These are phyloP conservation scores for Zopfochytrium polystomum DNA, from an alignment of 371 early-diverging fungal genomes.

Conservation along the genomic window DNA sequence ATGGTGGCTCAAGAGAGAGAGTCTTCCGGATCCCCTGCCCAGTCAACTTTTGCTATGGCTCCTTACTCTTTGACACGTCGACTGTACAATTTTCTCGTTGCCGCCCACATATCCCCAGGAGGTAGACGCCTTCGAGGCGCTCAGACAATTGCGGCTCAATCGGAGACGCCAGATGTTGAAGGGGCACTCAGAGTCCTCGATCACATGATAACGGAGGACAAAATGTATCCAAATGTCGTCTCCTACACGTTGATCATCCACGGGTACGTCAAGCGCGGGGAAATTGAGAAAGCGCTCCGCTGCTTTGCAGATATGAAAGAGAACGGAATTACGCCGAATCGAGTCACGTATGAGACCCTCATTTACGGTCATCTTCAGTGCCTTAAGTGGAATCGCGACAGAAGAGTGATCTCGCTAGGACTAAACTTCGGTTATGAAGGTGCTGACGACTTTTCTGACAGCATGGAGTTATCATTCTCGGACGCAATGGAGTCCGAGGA, in stretches of 20 bases:
- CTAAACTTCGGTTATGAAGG: too few relatives aligned
- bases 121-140: not conserved
- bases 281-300: constrained; percentile 12
- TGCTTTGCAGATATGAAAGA: constrained; percentile 15
- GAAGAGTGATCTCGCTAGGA: not conserved
- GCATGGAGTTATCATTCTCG: not conserved
- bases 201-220: not conserved
- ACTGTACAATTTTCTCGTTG: constrained; percentile 2
- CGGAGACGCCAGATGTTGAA: not conserved
- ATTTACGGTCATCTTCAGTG: constrained; percentile 16
- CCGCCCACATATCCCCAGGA: not conserved
- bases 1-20: not conserved
- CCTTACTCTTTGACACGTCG: not conserved
- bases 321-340: constrained; percentile 9
- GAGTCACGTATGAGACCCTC: constrained; percentile 13
- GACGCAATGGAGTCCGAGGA: not conserved
- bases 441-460: too few relatives aligned
- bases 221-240: constrained; percentile 2
- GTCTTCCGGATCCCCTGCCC: not conserved
- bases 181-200: constrained; percentile 3
- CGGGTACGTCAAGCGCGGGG: constrained; percentile 11
- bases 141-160: not conserved
- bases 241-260: constrained; percentile 15
- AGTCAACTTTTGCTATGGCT: too few relatives aligned
- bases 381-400: not conserved